A percentile compares a stretch with the other conserved stretches of the same genome.
Conservation (phyloP, 176 grass and related monocot species). For the Musa beccarii region DNA sequence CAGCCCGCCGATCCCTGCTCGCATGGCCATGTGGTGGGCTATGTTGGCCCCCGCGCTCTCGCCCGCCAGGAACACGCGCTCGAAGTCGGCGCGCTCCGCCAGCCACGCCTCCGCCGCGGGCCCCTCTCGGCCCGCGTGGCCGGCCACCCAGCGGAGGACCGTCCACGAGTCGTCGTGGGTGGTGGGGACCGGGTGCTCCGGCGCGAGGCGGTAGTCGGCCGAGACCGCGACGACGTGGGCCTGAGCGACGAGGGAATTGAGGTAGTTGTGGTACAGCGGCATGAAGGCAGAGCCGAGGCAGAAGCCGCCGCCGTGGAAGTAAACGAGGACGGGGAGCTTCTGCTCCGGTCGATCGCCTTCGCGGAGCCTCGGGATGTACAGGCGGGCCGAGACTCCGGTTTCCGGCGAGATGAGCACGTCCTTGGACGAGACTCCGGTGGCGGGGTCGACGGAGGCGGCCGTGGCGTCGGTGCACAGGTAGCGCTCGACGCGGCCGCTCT, state of each 20-base stretch:
- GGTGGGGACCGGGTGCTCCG: constrained; percentile 52
- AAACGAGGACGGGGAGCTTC: constrained; percentile 49
- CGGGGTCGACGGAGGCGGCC: too few relatives aligned
- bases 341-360: background rate
- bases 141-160: constrained; percentile 50
- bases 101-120: constrained; percentile 40
- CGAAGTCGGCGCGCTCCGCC: constrained; percentile 42
- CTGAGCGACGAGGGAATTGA: constrained; percentile 36
- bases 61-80: constrained; percentile 46
- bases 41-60: constrained; percentile 74
- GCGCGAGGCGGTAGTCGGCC: constrained; percentile 71
- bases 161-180: constrained; percentile 46
- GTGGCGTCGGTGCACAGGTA: too few relatives aligned
- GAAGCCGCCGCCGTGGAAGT: constrained; percentile 59
- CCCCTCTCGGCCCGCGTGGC: constrained; percentile 22
- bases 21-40: constrained; percentile 53
- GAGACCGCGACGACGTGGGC: constrained; percentile 37
- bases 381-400: constrained; percentile 6
- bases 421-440: constrained; percentile 19
- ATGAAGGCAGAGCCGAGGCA: constrained; percentile 35
- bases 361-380: constrained; percentile 5
- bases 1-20: constrained; percentile 33
- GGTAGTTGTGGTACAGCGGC: constrained; percentile 37
- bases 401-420: constrained; percentile 7
- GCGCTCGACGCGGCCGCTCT: constrained; percentile 19